Evolutionary conservation across 768 basidiomycete genomes (phyloP), one percentile per base, ranked within the genome.

Genomic region (Tylopilus felleus): DNA sequence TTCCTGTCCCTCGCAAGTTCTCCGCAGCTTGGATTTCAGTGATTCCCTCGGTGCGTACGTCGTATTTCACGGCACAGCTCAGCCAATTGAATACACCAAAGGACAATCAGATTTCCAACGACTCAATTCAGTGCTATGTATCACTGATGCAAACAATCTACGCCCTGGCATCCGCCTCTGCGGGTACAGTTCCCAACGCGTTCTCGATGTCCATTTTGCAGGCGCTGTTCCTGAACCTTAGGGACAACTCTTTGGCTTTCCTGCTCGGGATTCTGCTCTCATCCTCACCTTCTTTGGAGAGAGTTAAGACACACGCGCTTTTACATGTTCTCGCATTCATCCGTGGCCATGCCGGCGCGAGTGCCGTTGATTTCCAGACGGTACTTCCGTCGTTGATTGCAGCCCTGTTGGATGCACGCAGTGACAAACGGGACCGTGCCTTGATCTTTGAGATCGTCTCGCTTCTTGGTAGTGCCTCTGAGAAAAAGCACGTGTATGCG

Each of bases 251-350:
- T 0, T 73, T 98, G 13, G 76, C 84, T 0, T 96, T 99, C 75
- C 80, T 99, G 12, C 81, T 87, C 0, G 86, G 89, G 0, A 64
- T 88, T n/a, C 57, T 72, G 23, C 91, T 88, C 80, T 74, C 74
- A 4, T 61, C 65, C 1, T 62, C 62, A 10, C 57, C 65, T 10
- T 49, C 63, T 14, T 57, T 64, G 10, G 63, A 70, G 21, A 59
- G 71, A 45, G 76, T 75, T 55, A 77, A 71, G 52, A 71, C 78
- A 3, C 76, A 83, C 2, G 85, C 93, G 0, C 73, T 98, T 9
- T 73, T 79, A 5, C 93, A 98, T 65, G 84, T 85, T 19, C 75
- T 80, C 3, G 90, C 93, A 0, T 95, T 95, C 70, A 68, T 98
- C 13, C 78, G 84, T 44, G 91, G 94, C 0, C 85, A 92, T 68